phyloP scores from a whole-genome alignment of 164 flowering plant species.

The Pachysandra terminalis region DNA sequence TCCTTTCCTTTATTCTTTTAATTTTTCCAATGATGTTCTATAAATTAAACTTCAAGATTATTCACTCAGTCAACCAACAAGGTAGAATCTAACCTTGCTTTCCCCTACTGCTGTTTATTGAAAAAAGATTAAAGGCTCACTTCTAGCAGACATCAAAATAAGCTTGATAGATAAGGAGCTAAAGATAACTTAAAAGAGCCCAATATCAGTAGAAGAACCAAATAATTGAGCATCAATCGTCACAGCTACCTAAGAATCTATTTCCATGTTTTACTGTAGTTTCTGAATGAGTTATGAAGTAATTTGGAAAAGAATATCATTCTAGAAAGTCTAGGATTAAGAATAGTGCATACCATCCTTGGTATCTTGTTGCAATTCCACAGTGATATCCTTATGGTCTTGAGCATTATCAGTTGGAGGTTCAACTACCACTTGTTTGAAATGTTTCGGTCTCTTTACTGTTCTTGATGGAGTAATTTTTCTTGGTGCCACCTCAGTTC shows the following conservation, averaged over 20 bases:
- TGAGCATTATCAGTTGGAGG: slow-evolving; percentile 26
- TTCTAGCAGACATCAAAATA: no score
- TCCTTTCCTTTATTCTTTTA: no score
- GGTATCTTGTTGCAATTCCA: slow-evolving; percentile 13
- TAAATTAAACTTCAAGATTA: no score
- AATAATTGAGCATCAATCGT: not conserved
- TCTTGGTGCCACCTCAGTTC: slow-evolving; percentile 32
- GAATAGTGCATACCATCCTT: slow-evolving; percentile 28
- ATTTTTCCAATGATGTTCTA: no score
- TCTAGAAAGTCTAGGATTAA: not conserved
- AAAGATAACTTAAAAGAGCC: not conserved
- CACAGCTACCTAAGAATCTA: not conserved
- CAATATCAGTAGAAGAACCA: not conserved
- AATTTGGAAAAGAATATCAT: not conserved
- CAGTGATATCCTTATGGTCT: slow-evolving; percentile 7
- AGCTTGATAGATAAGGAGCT: no score
- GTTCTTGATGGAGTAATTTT: slow-evolving; percentile 13
- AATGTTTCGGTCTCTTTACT: slow-evolving; percentile 22
- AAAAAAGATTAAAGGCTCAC: no score
- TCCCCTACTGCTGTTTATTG: no score
- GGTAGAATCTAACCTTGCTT: no score
- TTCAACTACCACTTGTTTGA: slow-evolving; percentile 30
- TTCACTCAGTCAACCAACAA: no score
- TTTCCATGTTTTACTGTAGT: not conserved
- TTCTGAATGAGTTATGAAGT: not conserved